These are phyloP conservation scores for Termitomyces sp. DNA, from an alignment of 768 basidiomycete species.

Conservation along the genomic window DNA sequence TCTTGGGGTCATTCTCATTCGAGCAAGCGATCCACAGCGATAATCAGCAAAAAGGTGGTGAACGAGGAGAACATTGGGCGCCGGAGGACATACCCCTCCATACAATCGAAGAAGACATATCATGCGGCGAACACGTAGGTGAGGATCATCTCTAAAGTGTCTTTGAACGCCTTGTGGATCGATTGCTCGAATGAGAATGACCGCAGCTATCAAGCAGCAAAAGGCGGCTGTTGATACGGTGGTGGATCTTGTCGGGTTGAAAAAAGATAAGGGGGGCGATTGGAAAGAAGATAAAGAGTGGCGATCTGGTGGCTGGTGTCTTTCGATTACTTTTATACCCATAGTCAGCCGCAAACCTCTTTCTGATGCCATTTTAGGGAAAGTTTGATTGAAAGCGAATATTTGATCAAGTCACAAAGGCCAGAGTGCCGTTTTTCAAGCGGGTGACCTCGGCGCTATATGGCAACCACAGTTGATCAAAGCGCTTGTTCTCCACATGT, in stretches of 20 bases:
- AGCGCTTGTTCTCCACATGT: not conserved
- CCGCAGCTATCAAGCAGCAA: not conserved
- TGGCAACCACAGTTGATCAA: not conserved
- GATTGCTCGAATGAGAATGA: too few relatives aligned
- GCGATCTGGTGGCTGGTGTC: not conserved
- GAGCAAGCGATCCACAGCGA: too few relatives aligned
- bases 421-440: not conserved
- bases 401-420: not conserved
- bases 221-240: not conserved
- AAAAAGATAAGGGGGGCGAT: not conserved
- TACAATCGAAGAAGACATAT: not conserved
- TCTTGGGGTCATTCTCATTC: too few relatives aligned
- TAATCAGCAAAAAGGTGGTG: too few relatives aligned
- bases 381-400: not conserved
- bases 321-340: not conserved
- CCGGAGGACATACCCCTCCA: not conserved
- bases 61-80: not conserved
- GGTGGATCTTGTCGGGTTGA: not conserved
- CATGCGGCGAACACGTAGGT: not conserved
- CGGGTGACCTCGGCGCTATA: not conserved
- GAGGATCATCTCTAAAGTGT: not conserved
- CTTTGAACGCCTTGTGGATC: not conserved
- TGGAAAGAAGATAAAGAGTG: not conserved
- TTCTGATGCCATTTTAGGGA: not conserved
- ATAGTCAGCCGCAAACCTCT: not conserved